phyloP scores from a whole-genome alignment of 2,329 filamentous ascomycete species.

The Fusarium gaditjirri region DNA sequence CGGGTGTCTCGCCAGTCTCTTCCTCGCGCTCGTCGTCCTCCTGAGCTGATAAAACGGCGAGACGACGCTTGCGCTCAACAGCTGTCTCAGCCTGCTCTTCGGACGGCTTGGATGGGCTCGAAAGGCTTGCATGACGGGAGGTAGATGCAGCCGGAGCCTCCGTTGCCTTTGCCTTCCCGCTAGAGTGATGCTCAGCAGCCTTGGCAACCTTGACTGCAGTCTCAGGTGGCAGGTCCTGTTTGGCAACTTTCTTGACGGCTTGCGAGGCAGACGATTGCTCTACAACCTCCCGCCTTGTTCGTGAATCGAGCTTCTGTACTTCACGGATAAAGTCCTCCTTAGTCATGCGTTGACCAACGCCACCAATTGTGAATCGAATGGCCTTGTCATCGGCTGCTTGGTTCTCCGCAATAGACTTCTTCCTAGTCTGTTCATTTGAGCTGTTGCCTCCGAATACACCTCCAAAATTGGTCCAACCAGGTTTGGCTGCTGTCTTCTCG shows the following conservation, averaged over 20 bases:
- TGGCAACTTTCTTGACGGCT: conserved; percentile 61
- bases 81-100: conserved; percentile 68
- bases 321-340: conserved; percentile 83
- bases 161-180: conserved; percentile 6
- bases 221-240: conserved; percentile 48
- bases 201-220: conserved; percentile 38
- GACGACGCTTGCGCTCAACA: conserved; percentile 73
- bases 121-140: conserved; percentile 6
- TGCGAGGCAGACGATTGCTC: conserved; percentile 61
- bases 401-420: conserved; percentile 55
- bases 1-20: conserved; percentile 72
- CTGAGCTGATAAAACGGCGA: conserved; percentile 62
- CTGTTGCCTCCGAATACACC: conserved; percentile 29
- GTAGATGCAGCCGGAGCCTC: conserved; percentile 28
- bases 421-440: conserved; percentile 52
- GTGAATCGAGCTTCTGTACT: conserved; percentile 77
- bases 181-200: conserved; percentile 23
- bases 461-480: conserved; percentile 63
- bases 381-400: conserved; percentile 74
- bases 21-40: conserved; percentile 55
- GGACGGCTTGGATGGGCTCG: conserved; percentile 31
- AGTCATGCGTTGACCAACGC: conserved; percentile 78
- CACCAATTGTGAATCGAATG: conserved; percentile 80
- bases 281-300: conserved; percentile 66
- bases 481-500: conserved; percentile 53